Conservation (phyloP, 2,329 filamentous ascomycete species). For the Fusarium cyanostomum region DNA sequence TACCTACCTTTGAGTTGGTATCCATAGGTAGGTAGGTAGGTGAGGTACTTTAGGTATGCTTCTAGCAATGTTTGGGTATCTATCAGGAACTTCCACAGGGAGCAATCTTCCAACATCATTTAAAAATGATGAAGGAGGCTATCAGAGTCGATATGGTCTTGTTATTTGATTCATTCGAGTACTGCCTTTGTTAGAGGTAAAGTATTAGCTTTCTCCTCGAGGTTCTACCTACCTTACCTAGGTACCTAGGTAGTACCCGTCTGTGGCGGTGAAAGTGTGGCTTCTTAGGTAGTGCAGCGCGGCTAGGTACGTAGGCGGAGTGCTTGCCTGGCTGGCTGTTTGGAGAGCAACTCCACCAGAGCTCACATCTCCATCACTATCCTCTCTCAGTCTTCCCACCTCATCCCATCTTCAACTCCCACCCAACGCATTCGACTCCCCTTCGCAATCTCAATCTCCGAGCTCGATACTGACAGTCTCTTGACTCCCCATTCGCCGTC, state of each 20-base stretch:
- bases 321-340: conserved; percentile 49
- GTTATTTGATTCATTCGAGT: no score
- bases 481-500: conserved; percentile 9
- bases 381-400: conserved; percentile 20
- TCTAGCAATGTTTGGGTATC: no score
- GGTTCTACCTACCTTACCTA: no score
- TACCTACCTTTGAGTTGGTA: background rate
- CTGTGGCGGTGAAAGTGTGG: conserved; percentile 37
- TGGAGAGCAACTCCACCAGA: conserved; percentile 39
- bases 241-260: no score
- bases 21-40: background rate
- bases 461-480: background rate
- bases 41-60: background rate
- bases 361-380: conserved; percentile 34
- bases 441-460: background rate
- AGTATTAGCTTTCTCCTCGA: no score
- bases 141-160: no score
- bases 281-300: conserved; percentile 19
- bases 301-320: conserved; percentile 52
- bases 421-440: background rate
- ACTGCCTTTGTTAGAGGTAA: no score
- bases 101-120: no score
- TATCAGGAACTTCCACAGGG: no score
- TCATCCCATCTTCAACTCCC: background rate
- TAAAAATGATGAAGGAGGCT: no score